Evolutionary conservation across 2,329 filamentous ascomycete genomes (phyloP).

Genomic region (Aspergillus unguis): DNA sequence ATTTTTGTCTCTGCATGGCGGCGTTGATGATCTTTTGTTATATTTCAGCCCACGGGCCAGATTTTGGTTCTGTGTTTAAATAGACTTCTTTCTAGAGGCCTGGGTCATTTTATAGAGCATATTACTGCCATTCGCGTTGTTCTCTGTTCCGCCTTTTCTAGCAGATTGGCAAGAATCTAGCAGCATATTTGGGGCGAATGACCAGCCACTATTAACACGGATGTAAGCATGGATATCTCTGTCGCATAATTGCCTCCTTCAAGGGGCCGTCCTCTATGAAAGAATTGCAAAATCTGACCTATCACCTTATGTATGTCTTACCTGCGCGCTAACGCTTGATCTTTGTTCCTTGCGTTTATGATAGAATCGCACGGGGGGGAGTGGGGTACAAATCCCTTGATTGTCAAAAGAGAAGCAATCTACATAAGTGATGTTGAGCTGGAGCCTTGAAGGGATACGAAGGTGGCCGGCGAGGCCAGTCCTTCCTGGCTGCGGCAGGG

Average conservation of each 20-base stretch:
- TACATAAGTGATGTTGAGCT: neutral
- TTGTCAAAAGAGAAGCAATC: neutral
- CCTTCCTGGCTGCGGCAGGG: neutral
- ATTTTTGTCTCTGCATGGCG: slow-evolving; percentile 6
- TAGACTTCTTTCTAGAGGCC: slow-evolving; percentile 1
- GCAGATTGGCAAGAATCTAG: neutral
- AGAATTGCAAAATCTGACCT: neutral
- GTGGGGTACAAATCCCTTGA: slow-evolving; percentile 3
- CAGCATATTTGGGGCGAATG: neutral
- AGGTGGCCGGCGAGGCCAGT: no score
- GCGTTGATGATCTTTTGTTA: slow-evolving; percentile 4
- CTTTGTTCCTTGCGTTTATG: neutral
- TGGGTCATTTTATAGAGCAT: neutral
- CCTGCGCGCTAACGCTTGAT: neutral
- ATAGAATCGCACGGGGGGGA: neutral
- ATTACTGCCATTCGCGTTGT: neutral
- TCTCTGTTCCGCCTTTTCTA: neutral
- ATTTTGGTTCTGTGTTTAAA: neutral
- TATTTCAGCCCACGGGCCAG: neutral
- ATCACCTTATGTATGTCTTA: neutral
- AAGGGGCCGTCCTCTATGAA: neutral
- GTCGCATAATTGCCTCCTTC: neutral
- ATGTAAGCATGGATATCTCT: neutral
- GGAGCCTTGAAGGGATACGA: neutral
- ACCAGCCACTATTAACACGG: neutral